These are phyloP conservation scores for Adenanthera pavonina DNA, from an alignment of 306 rosid species.

Conservation along the genomic window DNA sequence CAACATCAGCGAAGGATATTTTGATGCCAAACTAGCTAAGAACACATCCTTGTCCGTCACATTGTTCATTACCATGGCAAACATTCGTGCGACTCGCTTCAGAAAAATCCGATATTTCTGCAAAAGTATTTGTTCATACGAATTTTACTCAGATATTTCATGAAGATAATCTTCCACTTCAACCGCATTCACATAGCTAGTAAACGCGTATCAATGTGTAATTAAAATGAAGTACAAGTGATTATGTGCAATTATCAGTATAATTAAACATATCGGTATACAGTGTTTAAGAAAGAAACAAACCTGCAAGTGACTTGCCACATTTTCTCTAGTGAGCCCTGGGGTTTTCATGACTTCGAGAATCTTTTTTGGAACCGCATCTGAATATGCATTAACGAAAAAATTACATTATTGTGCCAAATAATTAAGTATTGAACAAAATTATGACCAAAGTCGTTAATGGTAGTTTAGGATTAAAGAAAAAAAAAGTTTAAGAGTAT, in stretches of 20 bases:
- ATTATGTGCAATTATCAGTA: not conserved
- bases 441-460: too few relatives aligned
- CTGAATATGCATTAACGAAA: not conserved
- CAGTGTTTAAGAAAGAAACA: not conserved
- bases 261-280: not conserved
- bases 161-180: too few relatives aligned
- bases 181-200: too few relatives aligned
- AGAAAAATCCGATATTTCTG: constrained; percentile 4
- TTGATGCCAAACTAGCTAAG: not conserved
- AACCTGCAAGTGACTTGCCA: constrained; percentile 45
- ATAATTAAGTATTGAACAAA: too few relatives aligned
- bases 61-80: not conserved
- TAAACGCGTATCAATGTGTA: not conserved
- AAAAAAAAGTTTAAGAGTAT: too few relatives aligned
- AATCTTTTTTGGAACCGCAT: constrained; percentile 41
- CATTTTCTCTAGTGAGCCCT: constrained; percentile 10
- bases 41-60: not conserved
- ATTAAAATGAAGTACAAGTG: too few relatives aligned
- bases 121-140: too few relatives aligned
- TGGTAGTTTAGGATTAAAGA: too few relatives aligned
- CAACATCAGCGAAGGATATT: not conserved
- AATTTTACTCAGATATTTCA: too few relatives aligned
- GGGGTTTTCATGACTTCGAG: constrained; percentile 39
- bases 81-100: not conserved
- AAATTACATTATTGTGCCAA: not conserved